Evolutionary conservation across 1,139 yeast genomes (phyloP), one percentile per base, ranked within the genome.

Genomic region (Geotrichum klebahnii): DNA sequence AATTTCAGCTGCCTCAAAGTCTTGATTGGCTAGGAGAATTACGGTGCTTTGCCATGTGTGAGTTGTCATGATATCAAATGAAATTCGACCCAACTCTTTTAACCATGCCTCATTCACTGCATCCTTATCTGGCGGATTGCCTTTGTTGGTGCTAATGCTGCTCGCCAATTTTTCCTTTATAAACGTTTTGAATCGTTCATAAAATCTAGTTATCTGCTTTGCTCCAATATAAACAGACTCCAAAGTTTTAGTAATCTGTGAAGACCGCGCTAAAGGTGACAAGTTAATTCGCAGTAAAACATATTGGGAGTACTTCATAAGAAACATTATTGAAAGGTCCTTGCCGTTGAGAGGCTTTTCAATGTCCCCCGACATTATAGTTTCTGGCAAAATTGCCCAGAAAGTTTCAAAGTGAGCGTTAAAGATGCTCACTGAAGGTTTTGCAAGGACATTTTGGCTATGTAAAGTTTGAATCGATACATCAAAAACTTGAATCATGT

Each of bases 41-140:
- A 57, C 24, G n/a, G 52, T 33, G 26, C 58, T 54, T 20, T 55
- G 57, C 59, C 60, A 59, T 10, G 57, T 35, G 42, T 59, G 59
- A 2, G 46, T 33, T 10, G 42, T 10, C 45, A 51, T 44, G 9
- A 44, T 39, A 23, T 47, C 51, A 24, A 35, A 34, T 3, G 46
- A 23, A 10, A 47, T 31, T 17, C 22, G 33, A 9, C 46, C 34
- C 3, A 47, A 31, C 32, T 34, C 20, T 17, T 34, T 19, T 24
- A 20, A 20, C 16, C 28, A 38, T 17, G 24, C 29, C 12, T 26
- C 12, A 12, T 46, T 46, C 8, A 22, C 19, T n/a, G n/a, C n/a
- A n/a, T n/a, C n/a, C n/a, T n/a, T n/a, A n/a, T n/a, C n/a, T n/a
- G n/a, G n/a, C n/a, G n/a, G n/a, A n/a, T n/a, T n/a, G n/a, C n/a